These are phyloP conservation scores for Jaapia argillacea DNA, from an alignment of 768 basidiomycete genomes.

Conservation along the genomic window DNA sequence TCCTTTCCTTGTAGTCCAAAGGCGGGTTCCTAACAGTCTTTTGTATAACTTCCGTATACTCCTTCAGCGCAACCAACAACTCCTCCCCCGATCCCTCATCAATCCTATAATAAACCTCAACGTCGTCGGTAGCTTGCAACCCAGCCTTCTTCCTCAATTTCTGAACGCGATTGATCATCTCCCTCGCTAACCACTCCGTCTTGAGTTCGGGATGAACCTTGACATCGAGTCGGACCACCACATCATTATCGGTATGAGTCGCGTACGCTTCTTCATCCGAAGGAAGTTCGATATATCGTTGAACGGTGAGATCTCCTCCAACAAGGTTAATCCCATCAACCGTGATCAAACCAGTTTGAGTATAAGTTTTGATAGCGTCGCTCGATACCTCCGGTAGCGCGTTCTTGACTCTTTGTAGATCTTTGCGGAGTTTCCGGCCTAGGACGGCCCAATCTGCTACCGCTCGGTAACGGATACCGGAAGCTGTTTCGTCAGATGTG, in stretches of 20 bases:
- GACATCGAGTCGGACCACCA: constrained; percentile 88
- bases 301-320: constrained; percentile 84
- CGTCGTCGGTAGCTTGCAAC: constrained; percentile 89
- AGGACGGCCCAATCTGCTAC: constrained; percentile 94
- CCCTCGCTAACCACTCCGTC: constrained; percentile 81
- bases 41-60: constrained; percentile 59
- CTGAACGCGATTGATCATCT: constrained; percentile 89
- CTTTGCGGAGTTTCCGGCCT: constrained; percentile 89
- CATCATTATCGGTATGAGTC: constrained; percentile 89
- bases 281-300: constrained; percentile 82
- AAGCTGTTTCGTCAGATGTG: constrained; percentile 77
- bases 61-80: constrained; percentile 49
- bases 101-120: constrained; percentile 79
- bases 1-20: constrained; percentile 41
- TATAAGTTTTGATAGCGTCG: constrained; percentile 73
- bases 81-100: constrained; percentile 59
- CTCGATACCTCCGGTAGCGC: constrained; percentile 75
- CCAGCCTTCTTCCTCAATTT: constrained; percentile 94
- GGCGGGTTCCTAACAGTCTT: constrained; percentile 72
- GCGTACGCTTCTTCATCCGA: constrained; percentile 39
- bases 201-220: constrained; percentile 80
- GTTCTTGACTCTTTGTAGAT: constrained; percentile 81
- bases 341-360: constrained; percentile 61
- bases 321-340: constrained; percentile 89
- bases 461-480: constrained; percentile 85